A percentile compares a stretch with the other conserved stretches of the same genome.
Evolutionary conservation across 2,329 filamentous ascomycete genomes (phyloP).

Genomic region (Xylariomycetidae sp.): DNA sequence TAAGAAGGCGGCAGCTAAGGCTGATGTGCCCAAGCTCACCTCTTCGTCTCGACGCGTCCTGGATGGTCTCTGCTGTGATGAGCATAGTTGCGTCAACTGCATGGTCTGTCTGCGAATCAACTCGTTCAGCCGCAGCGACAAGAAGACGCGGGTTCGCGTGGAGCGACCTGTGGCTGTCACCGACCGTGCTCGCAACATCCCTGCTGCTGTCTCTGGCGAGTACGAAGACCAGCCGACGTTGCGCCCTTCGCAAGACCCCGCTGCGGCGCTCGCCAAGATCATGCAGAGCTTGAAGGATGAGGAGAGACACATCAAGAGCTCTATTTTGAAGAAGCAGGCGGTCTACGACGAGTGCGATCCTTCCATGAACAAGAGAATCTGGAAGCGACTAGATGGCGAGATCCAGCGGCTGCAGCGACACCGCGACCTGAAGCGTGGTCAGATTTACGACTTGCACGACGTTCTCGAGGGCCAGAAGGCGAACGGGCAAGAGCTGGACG

Average conservation of each 20-base stretch:
- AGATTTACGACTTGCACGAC: slow-evolving; percentile 78
- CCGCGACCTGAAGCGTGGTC: slow-evolving; percentile 68
- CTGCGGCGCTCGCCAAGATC: slow-evolving; percentile 70
- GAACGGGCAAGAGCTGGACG: slow-evolving; percentile 55
- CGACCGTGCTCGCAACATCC: slow-evolving; percentile 47
- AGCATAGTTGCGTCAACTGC: slow-evolving; percentile 53
- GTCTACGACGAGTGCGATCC: slow-evolving; percentile 63
- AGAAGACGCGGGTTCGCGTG: slow-evolving; percentile 55
- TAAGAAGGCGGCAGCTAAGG: slow-evolving; percentile 17
- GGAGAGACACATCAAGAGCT: slow-evolving; percentile 66
- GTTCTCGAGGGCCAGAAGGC: slow-evolving; percentile 75
- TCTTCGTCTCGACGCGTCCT: slow-evolving; percentile 46
- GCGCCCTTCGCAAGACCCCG: slow-evolving; percentile 63
- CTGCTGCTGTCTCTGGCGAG: slow-evolving; percentile 11
- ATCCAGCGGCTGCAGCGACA: slow-evolving; percentile 57
- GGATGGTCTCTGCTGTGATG: slow-evolving; percentile 42
- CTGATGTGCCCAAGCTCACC: slow-evolving; percentile 41
- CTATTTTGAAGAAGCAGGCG: slow-evolving; percentile 55
- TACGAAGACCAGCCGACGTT: slow-evolving; percentile 52
- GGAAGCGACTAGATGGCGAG: slow-evolving; percentile 52
- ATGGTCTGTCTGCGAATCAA: slow-evolving; percentile 51
- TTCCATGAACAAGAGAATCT: slow-evolving; percentile 57
- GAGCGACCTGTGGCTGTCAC: slow-evolving; percentile 62
- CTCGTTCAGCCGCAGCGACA: slow-evolving; percentile 30
- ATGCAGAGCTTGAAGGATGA: slow-evolving; percentile 80